These are phyloP conservation scores for Penicillium daleae DNA, from an alignment of 495 filamentous ascomycete genomes.

Conservation along the genomic window DNA sequence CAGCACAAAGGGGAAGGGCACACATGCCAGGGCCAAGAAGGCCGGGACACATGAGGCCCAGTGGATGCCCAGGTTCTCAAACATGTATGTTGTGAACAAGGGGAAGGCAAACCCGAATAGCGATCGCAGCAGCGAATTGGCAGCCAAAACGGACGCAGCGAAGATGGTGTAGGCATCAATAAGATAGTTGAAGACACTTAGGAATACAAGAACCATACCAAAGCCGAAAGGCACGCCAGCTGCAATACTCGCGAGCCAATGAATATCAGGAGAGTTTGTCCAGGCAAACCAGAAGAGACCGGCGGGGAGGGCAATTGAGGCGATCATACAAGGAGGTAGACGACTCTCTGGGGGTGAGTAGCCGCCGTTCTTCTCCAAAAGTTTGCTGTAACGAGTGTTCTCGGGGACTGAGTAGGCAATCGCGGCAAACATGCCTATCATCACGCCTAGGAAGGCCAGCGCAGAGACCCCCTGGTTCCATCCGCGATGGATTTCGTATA, in stretches of 20 bases:
- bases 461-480: slow-evolving; percentile 72
- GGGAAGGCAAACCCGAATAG: slow-evolving; percentile 74
- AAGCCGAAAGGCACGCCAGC: slow-evolving; percentile 67
- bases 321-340: slow-evolving; percentile 41
- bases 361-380: slow-evolving; percentile 33
- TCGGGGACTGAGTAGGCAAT: slow-evolving; percentile 48
- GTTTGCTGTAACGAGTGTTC: slow-evolving; percentile 41
- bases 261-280: slow-evolving; percentile 64
- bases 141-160: slow-evolving; percentile 72
- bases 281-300: slow-evolving; percentile 63
- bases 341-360: slow-evolving; percentile 43
- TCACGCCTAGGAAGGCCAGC: slow-evolving; percentile 75
- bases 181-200: slow-evolving; percentile 70
- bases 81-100: slow-evolving; percentile 74
- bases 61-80: slow-evolving; percentile 66
- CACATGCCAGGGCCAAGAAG: slow-evolving; percentile 69
- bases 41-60: slow-evolving; percentile 74
- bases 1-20: slow-evolving; percentile 74
- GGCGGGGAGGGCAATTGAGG: slow-evolving; percentile 36
- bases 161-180: slow-evolving; percentile 75
- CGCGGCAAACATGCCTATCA: slow-evolving; percentile 71
- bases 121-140: slow-evolving; percentile 65
- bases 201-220: slow-evolving; percentile 68
- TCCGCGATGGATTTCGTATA: slow-evolving; percentile 68
- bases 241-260: slow-evolving; percentile 64